phyloP scores from a whole-genome alignment of 2,329 filamentous ascomycete genomes.

The Trematosphaeria pertusa region DNA sequence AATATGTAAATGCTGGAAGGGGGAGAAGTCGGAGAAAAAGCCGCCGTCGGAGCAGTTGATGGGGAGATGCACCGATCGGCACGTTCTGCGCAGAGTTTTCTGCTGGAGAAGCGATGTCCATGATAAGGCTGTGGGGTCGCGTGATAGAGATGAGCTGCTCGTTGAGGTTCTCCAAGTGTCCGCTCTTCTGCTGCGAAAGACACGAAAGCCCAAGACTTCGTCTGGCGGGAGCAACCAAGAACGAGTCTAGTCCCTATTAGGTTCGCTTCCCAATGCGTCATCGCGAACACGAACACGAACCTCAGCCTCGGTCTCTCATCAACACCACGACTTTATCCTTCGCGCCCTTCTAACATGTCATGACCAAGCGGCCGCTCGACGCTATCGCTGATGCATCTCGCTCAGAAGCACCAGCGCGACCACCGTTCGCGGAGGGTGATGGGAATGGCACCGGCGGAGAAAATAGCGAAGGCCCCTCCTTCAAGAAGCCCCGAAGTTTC shows the following conservation, averaged over 20 bases:
- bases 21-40: no score
- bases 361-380: constrained; percentile 44
- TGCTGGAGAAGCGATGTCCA: no score
- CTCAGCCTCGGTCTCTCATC: neutral
- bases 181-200: no score
- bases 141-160: no score
- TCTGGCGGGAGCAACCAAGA: no score
- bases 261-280: neutral
- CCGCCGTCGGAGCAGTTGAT: neutral
- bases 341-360: constrained; percentile 30
- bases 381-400: constrained; percentile 27
- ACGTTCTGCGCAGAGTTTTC: no score
- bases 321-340: neutral
- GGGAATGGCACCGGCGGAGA: constrained; percentile 29
- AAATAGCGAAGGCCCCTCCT: constrained; percentile 29
- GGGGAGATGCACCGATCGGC: neutral
- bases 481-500: constrained; percentile 45
- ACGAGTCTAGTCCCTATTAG: neutral
- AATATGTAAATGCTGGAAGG: no score
- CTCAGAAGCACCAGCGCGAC: constrained; percentile 21
- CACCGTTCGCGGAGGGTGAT: constrained; percentile 27
- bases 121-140: no score
- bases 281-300: neutral
- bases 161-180: no score
- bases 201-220: no score